A percentile compares a stretch with the other conserved stretches of the same genome.
Evolutionary conservation across 331 rosid genomes (phyloP).

Genomic region (Malus hybrid): DNA sequence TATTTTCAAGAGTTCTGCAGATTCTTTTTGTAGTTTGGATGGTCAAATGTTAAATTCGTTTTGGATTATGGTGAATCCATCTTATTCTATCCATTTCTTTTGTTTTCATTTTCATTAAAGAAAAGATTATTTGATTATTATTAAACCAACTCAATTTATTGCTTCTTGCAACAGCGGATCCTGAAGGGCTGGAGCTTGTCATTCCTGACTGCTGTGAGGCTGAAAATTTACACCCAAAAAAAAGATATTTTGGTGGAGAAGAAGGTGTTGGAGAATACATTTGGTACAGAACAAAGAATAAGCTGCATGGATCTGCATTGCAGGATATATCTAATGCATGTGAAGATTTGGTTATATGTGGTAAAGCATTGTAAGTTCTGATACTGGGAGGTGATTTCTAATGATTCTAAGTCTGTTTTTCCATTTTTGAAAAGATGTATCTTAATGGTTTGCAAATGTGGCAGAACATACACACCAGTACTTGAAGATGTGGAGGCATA

Average conservation of each 20-base stretch:
- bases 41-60: neutral
- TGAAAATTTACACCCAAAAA: conserved; percentile 40
- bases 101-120: neutral
- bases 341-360: conserved; percentile 48
- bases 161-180: conserved; percentile 52
- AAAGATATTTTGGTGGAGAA: conserved; percentile 80
- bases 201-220: conserved; percentile 72
- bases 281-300: conserved; percentile 65
- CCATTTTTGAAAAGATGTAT: conserved; percentile 8
- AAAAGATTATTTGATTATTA: too few species aligned
- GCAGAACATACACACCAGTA: conserved; percentile 67
- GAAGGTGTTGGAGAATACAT: conserved; percentile 80
- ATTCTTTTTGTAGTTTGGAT: neutral
- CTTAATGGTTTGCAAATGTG: conserved; percentile 16
- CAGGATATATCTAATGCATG: conserved; percentile 43
- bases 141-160: neutral
- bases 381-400: conserved; percentile 6
- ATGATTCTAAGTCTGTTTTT: conserved; percentile 9
- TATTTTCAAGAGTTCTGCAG: neutral
- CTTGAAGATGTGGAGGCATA: conserved; percentile 79
- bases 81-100: neutral
- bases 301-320: conserved; percentile 60
- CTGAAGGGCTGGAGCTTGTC: conserved; percentile 65
- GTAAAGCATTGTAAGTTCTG: conserved; percentile 60
- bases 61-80: neutral